Evolutionary conservation across 805 yeast species (phyloP).

Genomic region (Hagleromyces aurorensis): DNA sequence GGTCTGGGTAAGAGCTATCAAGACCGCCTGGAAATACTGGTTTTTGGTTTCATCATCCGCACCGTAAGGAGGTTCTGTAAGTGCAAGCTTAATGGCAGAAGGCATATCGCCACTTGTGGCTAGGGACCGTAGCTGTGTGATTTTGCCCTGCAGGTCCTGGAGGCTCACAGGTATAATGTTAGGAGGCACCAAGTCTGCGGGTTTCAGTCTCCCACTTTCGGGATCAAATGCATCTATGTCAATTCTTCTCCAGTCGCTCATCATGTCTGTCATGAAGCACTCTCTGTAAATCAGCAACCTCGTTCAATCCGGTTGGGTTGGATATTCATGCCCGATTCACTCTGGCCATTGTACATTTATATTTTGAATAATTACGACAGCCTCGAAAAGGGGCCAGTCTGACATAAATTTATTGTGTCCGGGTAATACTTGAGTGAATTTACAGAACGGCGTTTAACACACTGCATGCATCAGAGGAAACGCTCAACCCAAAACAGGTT

Average conservation of each 20-base stretch:
- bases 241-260: constrained; percentile 88
- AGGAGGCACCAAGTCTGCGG: constrained; percentile 55
- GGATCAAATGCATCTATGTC: constrained; percentile 90
- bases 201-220: constrained; percentile 55
- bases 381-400: no score
- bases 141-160: constrained; percentile 47
- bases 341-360: no score
- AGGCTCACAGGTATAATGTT: constrained; percentile 40
- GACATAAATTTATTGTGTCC: no score
- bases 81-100: constrained; percentile 56
- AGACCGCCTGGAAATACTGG: constrained; percentile 45
- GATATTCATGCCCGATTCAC: no score
- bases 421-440: no score
- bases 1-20: constrained; percentile 63
- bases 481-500: no score
- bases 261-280: no score
- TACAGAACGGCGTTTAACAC: no score
- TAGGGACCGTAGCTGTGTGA: constrained; percentile 50
- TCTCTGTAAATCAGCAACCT: no score
- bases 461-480: no score
- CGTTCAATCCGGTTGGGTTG: no score
- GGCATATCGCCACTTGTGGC: constrained; percentile 65
- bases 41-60: constrained; percentile 44
- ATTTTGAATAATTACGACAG: no score
- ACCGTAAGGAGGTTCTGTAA: constrained; percentile 78